These are phyloP conservation scores for Chaetomium olivaceum DNA, from an alignment of 2,329 filamentous ascomycete genomes.

Conservation along the genomic window DNA sequence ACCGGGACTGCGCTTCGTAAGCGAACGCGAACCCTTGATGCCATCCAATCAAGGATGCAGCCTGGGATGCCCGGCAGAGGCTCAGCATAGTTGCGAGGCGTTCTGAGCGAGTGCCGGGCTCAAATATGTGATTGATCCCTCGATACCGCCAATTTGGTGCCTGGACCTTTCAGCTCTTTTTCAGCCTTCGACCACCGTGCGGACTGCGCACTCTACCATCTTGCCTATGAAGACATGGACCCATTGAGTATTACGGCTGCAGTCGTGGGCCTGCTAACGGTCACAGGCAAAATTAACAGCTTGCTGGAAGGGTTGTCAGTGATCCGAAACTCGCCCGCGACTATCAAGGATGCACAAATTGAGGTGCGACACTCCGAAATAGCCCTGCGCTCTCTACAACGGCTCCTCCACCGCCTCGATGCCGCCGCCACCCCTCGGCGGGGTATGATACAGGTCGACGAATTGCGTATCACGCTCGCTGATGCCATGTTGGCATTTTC, in stretches of 20 bases:
- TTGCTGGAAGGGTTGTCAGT: background rate
- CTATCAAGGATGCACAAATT: background rate
- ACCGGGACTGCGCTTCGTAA: too few relatives aligned
- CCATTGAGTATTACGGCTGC: background rate
- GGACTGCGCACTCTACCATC: too few relatives aligned
- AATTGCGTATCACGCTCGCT: background rate
- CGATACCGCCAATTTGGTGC: too few relatives aligned
- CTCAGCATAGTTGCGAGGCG: too few relatives aligned
- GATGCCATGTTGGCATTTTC: background rate
- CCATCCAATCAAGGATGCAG: too few relatives aligned
- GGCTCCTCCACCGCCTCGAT: background rate
- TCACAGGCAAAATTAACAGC: background rate
- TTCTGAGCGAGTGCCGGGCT: too few relatives aligned
- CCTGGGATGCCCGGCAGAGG: too few relatives aligned
- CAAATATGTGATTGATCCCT: too few relatives aligned
- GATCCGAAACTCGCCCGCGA: background rate
- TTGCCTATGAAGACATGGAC: background rate
- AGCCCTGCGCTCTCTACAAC: background rate
- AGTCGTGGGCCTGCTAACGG: background rate
- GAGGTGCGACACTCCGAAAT: background rate
- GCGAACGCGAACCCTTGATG: too few relatives aligned
- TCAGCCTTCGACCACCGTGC: too few relatives aligned
- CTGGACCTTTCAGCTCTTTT: too few relatives aligned
- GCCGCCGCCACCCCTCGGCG: background rate
- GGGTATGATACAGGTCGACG: background rate